phyloP scores from a whole-genome alignment of 805 yeast species.

The Cyberlindnera subsufficiens region DNA sequence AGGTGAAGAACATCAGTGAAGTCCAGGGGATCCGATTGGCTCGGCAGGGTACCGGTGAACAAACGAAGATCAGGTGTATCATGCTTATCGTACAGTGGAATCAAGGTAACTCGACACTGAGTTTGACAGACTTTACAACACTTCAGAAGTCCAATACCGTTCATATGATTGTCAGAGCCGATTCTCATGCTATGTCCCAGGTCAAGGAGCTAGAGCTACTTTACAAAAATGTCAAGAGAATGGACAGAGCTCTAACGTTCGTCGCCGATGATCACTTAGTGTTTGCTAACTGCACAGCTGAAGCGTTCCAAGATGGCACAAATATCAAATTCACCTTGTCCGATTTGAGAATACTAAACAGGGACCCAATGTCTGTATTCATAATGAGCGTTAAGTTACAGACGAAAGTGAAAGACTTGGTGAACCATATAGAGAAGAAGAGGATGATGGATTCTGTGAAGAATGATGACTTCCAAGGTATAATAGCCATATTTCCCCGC shows the following conservation, averaged over 20 bases:
- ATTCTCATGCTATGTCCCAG: not conserved
- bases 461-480: conserved; percentile 3
- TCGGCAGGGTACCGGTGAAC: not conserved
- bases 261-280: not conserved
- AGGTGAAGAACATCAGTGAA: conserved; percentile 3
- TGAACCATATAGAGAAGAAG: not conserved
- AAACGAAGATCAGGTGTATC: not conserved
- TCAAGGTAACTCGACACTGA: not conserved
- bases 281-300: not conserved
- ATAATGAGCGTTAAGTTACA: not conserved
- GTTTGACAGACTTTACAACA: conserved; percentile 9
- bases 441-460: not conserved
- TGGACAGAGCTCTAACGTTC: not conserved
- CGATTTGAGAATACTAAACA: not conserved
- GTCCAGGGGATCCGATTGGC: not conserved
- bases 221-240: not conserved
- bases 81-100: conserved; percentile 1
- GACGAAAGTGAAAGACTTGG: not conserved
- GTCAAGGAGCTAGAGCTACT: not conserved
- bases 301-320: not conserved
- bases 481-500: conserved; percentile 1
- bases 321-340: not conserved
- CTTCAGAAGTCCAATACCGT: not conserved
- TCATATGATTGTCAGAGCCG: not conserved
- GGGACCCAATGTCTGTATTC: not conserved